These are phyloP conservation scores for Exsudoporus floridanus DNA, from an alignment of 1,284 basidiomycete species.

Conservation along the genomic window DNA sequence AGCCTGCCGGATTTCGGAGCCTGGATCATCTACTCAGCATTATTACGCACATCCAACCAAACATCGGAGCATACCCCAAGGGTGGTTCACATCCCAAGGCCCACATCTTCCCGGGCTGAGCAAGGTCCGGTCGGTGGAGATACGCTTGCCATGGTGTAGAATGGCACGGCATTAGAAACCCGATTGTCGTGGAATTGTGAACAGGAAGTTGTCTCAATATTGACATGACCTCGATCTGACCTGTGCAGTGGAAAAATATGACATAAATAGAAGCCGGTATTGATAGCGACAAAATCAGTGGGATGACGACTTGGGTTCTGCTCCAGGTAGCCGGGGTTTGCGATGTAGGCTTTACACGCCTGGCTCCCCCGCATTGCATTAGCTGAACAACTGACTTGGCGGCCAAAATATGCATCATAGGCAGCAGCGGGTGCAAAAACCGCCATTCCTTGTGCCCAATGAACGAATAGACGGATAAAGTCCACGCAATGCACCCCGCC, in stretches of 20 bases:
- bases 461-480: slow-evolving; percentile 72
- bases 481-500: slow-evolving; percentile 59
- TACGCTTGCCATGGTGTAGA: slow-evolving; percentile 95
- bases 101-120: slow-evolving; percentile 62
- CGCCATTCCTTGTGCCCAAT: slow-evolving; percentile 95
- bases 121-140: slow-evolving; percentile 69
- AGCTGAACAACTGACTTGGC: slow-evolving; percentile 66
- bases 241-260: slow-evolving; percentile 70
- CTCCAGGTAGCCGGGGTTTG: slow-evolving; percentile 11
- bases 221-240: slow-evolving; percentile 73
- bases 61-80: slow-evolving; percentile 52
- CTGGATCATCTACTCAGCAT: slow-evolving; percentile 36
- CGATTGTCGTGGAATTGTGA: slow-evolving; percentile 60
- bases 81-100: slow-evolving; percentile 91
- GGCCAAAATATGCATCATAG: slow-evolving; percentile 81
- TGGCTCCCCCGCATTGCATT: slow-evolving; percentile 20
- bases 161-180: slow-evolving; percentile 95
- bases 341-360: slow-evolving; percentile 3
- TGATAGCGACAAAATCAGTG: slow-evolving; percentile 52
- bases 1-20: slow-evolving; percentile 50
- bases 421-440: slow-evolving; percentile 91
- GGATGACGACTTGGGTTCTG: slow-evolving; percentile 15
- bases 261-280: slow-evolving; percentile 69
- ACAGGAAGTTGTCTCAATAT: slow-evolving; percentile 56
- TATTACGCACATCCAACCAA: background rate